Evolutionary conservation across 2,329 filamentous ascomycete genomes (phyloP).

Genomic region (Verticillium nubilum): DNA sequence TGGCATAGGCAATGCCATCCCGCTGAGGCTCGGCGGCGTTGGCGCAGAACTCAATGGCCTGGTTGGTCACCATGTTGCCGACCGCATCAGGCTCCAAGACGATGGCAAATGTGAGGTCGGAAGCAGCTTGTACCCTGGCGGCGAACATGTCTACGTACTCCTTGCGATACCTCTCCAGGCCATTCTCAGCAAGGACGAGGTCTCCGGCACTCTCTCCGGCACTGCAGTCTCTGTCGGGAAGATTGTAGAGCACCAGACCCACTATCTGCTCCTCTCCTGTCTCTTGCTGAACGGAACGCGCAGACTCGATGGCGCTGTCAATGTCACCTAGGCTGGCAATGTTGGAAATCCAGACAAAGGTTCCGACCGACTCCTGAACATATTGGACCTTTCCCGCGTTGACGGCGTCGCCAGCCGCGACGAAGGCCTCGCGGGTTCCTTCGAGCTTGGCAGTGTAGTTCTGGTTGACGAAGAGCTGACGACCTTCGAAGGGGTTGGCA

Average conservation of each 20-base stretch:
- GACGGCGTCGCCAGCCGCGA: slow-evolving; percentile 24
- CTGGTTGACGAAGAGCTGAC: slow-evolving; percentile 41
- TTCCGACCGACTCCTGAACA: slow-evolving; percentile 29
- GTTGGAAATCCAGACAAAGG: slow-evolving; percentile 37
- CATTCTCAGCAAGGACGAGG: slow-evolving; percentile 26
- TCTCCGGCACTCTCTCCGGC: slow-evolving; percentile 36
- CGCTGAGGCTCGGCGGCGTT: slow-evolving; percentile 30
- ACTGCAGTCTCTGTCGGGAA: slow-evolving; percentile 39
- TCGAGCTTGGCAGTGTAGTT: slow-evolving; percentile 34
- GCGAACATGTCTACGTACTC: slow-evolving; percentile 33
- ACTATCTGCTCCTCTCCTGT: slow-evolving; percentile 32
- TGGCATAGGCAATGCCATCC: slow-evolving; percentile 35
- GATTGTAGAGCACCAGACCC: slow-evolving; percentile 37
- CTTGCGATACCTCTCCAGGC: slow-evolving; percentile 32
- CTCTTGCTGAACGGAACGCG: slow-evolving; percentile 26
- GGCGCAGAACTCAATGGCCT: slow-evolving; percentile 27
- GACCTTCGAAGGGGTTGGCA: slow-evolving; percentile 39
- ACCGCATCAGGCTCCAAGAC: slow-evolving; percentile 39
- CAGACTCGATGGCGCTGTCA: slow-evolving; percentile 30
- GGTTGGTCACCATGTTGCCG: slow-evolving; percentile 36
- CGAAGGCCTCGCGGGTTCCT: slow-evolving; percentile 29
- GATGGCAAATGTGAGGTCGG: slow-evolving; percentile 34
- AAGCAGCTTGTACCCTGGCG: slow-evolving; percentile 27
- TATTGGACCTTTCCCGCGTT: slow-evolving; percentile 31
- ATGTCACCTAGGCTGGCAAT: slow-evolving; percentile 29